Percentiles rank a stretch among this genome's conserved stretches.
Evolutionary conservation across 2,329 filamentous ascomycete genomes (phyloP).

Genomic region (Sarocladiaceae sp.): DNA sequence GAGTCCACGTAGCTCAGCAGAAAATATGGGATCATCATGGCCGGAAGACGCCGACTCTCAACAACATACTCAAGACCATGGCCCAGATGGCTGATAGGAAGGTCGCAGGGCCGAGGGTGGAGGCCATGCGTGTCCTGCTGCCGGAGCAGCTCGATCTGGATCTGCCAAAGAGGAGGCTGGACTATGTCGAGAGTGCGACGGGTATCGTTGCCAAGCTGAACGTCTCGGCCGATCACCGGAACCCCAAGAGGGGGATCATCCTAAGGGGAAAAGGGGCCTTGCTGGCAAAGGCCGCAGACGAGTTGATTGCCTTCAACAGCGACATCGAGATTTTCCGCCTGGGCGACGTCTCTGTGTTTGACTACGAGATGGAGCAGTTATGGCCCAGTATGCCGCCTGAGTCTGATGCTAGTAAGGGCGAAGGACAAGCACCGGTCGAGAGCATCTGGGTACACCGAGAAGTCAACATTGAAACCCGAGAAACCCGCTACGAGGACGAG

Average conservation of each 20-base stretch:
- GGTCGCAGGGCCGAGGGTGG: conserved; percentile 23
- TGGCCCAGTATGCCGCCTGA: conserved; percentile 27
- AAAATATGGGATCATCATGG: conserved; percentile 24
- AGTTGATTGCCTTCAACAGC: conserved; percentile 23
- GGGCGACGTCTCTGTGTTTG: conserved; percentile 27
- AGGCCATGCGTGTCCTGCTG: conserved; percentile 29
- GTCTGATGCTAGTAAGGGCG: neutral
- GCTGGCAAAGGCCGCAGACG: conserved; percentile 27
- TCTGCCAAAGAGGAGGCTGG: conserved; percentile 25
- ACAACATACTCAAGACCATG: conserved; percentile 25
- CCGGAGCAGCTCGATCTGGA: conserved; percentile 28
- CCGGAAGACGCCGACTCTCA: conserved; percentile 17
- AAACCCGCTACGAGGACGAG: conserved; percentile 30
- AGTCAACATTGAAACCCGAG: conserved; percentile 13
- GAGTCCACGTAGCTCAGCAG: conserved; percentile 31
- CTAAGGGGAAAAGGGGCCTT: conserved; percentile 24
- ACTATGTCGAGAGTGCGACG: conserved; percentile 28
- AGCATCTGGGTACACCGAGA: conserved; percentile 27
- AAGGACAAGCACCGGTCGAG: neutral
- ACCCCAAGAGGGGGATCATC: conserved; percentile 17
- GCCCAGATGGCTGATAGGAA: conserved; percentile 24
- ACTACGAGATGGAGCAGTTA: conserved; percentile 28
- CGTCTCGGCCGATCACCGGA: conserved; percentile 23
- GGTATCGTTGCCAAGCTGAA: conserved; percentile 26
- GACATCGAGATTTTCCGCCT: conserved; percentile 29